Evolutionary conservation across 2,329 filamentous ascomycete genomes (phyloP).

Genomic region (Nigrospora oryzae): DNA sequence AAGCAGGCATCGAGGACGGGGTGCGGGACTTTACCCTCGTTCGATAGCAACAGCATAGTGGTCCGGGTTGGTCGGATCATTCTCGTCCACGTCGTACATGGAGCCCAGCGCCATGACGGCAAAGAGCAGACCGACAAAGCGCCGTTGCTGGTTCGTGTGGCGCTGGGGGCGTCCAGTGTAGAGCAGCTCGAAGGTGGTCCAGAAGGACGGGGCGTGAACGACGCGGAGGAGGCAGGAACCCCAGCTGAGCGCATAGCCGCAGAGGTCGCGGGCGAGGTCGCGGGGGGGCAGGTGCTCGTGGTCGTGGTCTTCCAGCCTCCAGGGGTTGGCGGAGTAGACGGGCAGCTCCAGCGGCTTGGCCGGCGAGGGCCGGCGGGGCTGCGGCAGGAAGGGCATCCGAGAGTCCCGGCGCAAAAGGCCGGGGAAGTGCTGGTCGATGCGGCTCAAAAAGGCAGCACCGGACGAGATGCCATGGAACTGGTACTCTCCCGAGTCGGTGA

Average conservation of each 20-base stretch:
- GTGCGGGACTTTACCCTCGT: constrained; percentile 40
- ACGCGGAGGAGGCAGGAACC: constrained; percentile 57
- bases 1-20: not conserved
- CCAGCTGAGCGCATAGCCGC: constrained; percentile 46
- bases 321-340: not conserved
- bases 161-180: constrained; percentile 61
- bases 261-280: constrained; percentile 28
- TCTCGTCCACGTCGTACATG: constrained; percentile 56
- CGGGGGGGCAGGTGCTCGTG: not conserved
- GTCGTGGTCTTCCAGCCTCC: not conserved
- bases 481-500: constrained; percentile 3
- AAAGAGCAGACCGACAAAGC: constrained; percentile 64
- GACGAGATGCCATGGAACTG: constrained; percentile 6
- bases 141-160: constrained; percentile 55
- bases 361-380: not conserved
- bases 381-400: constrained; percentile 5
- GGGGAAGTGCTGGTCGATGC: constrained; percentile 4
- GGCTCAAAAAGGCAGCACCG: constrained; percentile 5
- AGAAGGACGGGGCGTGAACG: constrained; percentile 76
- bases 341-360: not conserved
- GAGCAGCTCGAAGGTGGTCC: constrained; percentile 65
- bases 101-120: constrained; percentile 64
- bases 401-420: constrained; percentile 4
- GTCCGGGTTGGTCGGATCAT: constrained; percentile 35
- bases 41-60: constrained; percentile 43